A percentile compares a stretch with the other conserved stretches of the same genome.
Evolutionary conservation across 179 eudicot species (phyloP).

Genomic region (Heliamphora pulchella): DNA sequence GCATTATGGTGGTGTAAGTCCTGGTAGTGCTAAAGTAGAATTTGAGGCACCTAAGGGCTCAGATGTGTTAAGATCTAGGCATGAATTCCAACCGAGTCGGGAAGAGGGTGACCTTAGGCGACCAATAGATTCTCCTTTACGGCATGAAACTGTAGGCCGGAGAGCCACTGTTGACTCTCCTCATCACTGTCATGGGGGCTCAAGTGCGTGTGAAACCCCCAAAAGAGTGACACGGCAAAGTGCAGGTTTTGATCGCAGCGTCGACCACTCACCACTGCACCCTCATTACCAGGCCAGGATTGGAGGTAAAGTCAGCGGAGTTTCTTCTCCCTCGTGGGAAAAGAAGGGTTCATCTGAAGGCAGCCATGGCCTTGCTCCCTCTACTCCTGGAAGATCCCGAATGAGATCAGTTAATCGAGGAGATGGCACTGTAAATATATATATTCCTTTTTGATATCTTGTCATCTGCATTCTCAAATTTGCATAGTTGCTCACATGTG

Average conservation of each 20-base stretch:
- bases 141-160: slow-evolving; percentile 23
- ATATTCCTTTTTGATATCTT: slow-evolving; percentile 10
- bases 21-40: slow-evolving; percentile 26
- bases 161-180: slow-evolving; percentile 27
- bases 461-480: slow-evolving; percentile 3
- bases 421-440: slow-evolving; percentile 50
- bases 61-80: background rate
- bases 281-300: slow-evolving; percentile 55
- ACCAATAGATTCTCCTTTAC: slow-evolving; percentile 32
- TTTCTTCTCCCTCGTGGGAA: slow-evolving; percentile 63
- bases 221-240: slow-evolving; percentile 32
- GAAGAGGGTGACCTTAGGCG: slow-evolving; percentile 37
- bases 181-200: slow-evolving; percentile 35
- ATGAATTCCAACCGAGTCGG: background rate
- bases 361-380: slow-evolving; percentile 49
- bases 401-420: slow-evolving; percentile 62
- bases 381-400: slow-evolving; percentile 79
- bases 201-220: slow-evolving; percentile 38
- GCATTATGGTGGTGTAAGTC: slow-evolving; percentile 30
- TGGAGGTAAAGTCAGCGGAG: slow-evolving; percentile 36
- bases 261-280: slow-evolving; percentile 60
- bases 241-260: slow-evolving; percentile 44
- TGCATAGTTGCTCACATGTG: background rate
- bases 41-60: slow-evolving; percentile 18
- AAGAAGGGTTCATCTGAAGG: slow-evolving; percentile 56